Conservation (phyloP, 1,284 basidiomycete genomes). For the Pisolithus thermaeus region DNA sequence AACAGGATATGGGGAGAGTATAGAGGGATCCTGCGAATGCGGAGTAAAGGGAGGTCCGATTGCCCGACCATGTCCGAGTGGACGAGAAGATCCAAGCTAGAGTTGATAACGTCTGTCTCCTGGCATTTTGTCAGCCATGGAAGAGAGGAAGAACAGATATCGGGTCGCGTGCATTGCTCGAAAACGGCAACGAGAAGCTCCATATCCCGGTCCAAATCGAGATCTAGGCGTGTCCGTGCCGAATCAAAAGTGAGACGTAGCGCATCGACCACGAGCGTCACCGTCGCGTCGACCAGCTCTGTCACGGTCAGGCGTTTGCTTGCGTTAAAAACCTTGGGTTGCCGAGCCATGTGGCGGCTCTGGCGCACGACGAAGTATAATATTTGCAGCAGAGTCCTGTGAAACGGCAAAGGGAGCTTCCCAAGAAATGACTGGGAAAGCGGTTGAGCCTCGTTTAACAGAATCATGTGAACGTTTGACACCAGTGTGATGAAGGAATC, state of each 20-base stretch:
- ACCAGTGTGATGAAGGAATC: slow-evolving; percentile 59
- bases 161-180: slow-evolving; percentile 66
- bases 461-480: slow-evolving; percentile 57
- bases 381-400: slow-evolving; percentile 74
- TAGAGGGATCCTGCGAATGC: slow-evolving; percentile 56
- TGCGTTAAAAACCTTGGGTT: slow-evolving; percentile 49
- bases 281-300: slow-evolving; percentile 55
- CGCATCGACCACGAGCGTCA: slow-evolving; percentile 64
- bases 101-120: slow-evolving; percentile 74
- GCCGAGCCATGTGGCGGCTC: slow-evolving; percentile 43
- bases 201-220: slow-evolving; percentile 73
- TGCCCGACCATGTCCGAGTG: slow-evolving; percentile 66
- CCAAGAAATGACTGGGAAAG: slow-evolving; percentile 74
- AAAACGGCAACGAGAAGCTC: slow-evolving; percentile 78
- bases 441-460: slow-evolving; percentile 70
- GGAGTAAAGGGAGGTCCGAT: slow-evolving; percentile 55
- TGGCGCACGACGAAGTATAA: slow-evolving; percentile 73
- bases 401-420: slow-evolving; percentile 63
- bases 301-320: slow-evolving; percentile 56
- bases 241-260: slow-evolving; percentile 66
- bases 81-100: slow-evolving; percentile 71
- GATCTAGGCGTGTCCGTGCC: slow-evolving; percentile 50
- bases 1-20: slow-evolving; percentile 73
- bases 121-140: slow-evolving; percentile 79
- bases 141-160: slow-evolving; percentile 59